Evolutionary conservation across 2,329 filamentous ascomycete species (phyloP).

Genomic region (Botrytis fragariae): DNA sequence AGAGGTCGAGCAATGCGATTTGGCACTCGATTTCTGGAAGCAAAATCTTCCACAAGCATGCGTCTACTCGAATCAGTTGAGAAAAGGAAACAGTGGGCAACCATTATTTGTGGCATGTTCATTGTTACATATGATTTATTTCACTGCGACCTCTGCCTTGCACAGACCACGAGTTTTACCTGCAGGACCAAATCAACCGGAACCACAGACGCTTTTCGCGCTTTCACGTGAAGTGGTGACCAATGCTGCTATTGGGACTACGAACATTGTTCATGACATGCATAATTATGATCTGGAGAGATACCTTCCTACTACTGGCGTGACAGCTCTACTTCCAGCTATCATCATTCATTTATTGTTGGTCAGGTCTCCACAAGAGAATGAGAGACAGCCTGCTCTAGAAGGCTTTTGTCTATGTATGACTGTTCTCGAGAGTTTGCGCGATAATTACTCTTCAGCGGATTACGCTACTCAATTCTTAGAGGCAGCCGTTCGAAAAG

Average conservation of each 20-base stretch:
- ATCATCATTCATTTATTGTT: constrained; percentile 93
- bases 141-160: constrained; percentile 85
- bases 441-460: constrained; percentile 89
- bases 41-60: constrained; percentile 68
- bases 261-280: constrained; percentile 75
- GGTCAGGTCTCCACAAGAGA: constrained; percentile 77
- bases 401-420: constrained; percentile 89
- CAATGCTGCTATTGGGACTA: constrained; percentile 81
- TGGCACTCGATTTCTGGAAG: constrained; percentile 76
- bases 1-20: constrained; percentile 75
- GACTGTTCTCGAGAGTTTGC: constrained; percentile 81
- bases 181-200: constrained; percentile 53
- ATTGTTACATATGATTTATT: constrained; percentile 91
- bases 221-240: constrained; percentile 80
- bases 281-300: constrained; percentile 70
- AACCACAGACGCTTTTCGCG: constrained; percentile 70
- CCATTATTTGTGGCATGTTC: constrained; percentile 69
- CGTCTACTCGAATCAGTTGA: constrained; percentile 60
- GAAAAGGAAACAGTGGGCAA: constrained; percentile 57
- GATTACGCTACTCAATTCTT: constrained; percentile 94
- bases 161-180: constrained; percentile 90
- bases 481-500: constrained; percentile 87
- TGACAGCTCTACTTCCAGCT: constrained; percentile 85
- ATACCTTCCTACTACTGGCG: constrained; percentile 83
- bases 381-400: constrained; percentile 69